A percentile compares a stretch with the other conserved stretches of the same genome.
Evolutionary conservation across 2,329 filamentous ascomycete species (phyloP).

Genomic region (Phialophora expanda): DNA sequence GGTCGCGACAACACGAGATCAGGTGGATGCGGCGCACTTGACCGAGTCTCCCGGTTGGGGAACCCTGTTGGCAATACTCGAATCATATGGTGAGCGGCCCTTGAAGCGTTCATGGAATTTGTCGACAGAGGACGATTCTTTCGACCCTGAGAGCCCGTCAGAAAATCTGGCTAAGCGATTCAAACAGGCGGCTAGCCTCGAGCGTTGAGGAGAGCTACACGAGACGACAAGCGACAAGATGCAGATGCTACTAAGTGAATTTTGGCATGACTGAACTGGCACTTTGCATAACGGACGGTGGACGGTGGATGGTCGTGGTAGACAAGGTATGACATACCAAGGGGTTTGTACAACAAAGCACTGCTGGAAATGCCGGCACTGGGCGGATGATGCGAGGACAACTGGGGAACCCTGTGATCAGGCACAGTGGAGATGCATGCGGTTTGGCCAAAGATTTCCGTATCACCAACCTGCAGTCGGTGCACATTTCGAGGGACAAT

Average conservation of each 20-base stretch:
- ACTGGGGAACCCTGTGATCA: background rate
- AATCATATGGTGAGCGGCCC: conserved; percentile 87
- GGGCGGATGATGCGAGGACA: conserved; percentile 7
- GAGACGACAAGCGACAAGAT: background rate
- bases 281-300: conserved; percentile 22
- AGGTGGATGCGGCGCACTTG: conserved; percentile 79
- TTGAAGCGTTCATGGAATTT: conserved; percentile 45
- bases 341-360: conserved; percentile 4
- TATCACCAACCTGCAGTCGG: background rate
- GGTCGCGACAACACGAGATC: conserved; percentile 80
- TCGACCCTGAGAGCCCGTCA: conserved; percentile 53
- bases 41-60: conserved; percentile 90
- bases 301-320: background rate
- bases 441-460: background rate
- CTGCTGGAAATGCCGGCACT: background rate
- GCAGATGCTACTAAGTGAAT: background rate
- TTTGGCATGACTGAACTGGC: conserved; percentile 9
- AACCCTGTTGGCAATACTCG: conserved; percentile 87
- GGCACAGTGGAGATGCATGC: conserved; percentile 4
- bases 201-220: conserved; percentile 26
- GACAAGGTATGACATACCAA: background rate
- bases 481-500: background rate
- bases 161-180: conserved; percentile 69
- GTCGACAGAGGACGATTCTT: conserved; percentile 46
- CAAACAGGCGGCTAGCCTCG: conserved; percentile 56